A percentile compares a stretch with the other conserved stretches of the same genome.
phyloP scores from a whole-genome alignment of 2,329 filamentous ascomycete species.

The Dactylonectria estremocensis region DNA sequence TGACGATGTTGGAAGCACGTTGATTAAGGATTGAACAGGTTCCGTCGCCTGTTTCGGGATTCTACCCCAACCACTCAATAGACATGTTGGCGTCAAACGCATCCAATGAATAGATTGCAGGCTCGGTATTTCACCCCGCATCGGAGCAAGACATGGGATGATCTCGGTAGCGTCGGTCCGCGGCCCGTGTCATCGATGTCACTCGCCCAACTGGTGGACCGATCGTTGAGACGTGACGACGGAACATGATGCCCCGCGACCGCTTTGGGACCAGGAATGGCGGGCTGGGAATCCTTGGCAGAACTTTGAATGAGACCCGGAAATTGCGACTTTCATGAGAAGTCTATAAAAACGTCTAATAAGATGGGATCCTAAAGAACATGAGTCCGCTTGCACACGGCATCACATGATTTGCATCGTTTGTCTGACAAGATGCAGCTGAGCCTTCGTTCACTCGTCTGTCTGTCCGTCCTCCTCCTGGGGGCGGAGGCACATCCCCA shows the following conservation, averaged over 20 bases:
- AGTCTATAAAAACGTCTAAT: neutral
- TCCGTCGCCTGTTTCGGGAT: constrained; percentile 4
- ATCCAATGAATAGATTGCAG: neutral
- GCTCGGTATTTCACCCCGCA: neutral
- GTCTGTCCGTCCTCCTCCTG: constrained; percentile 8
- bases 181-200: neutral
- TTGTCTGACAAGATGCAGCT: neutral
- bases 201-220: neutral
- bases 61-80: too few relatives aligned
- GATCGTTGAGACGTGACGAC: neutral
- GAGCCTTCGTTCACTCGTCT: constrained; percentile 4
- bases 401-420: neutral
- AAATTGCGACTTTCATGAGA: neutral
- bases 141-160: neutral
- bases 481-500: constrained; percentile 15
- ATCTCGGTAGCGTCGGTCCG: neutral
- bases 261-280: neutral
- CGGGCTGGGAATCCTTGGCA: neutral
- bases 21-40: neutral
- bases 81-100: too few relatives aligned
- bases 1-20: neutral
- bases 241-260: neutral
- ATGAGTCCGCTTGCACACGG: neutral
- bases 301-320: neutral
- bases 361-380: neutral